Evolutionary conservation across 176 grass and related monocot genomes (phyloP), one percentile per base, ranked within the genome.

Genomic region (Phragmites australis): DNA sequence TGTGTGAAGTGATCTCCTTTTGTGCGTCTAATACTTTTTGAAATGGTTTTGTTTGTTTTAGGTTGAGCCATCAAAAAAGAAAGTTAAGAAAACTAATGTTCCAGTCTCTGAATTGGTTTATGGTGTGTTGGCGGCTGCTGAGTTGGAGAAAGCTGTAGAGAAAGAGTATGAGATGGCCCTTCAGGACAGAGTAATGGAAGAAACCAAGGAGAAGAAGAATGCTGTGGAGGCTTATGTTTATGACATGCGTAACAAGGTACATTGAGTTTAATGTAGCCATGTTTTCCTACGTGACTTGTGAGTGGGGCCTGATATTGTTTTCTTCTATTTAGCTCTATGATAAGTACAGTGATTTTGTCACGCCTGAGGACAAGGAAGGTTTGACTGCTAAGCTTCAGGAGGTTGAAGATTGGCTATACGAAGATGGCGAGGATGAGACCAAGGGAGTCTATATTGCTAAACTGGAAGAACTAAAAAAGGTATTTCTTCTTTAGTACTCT

Each of bases 191-290:
- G 83, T 95, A 10, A 90, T 99, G 85, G 92, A 95, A 79, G 92
- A 95, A 82, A 99, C 96, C 11, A 95, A 95, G 57, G 96, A 99
- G 32, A 99, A 91, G 74, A 99, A 95, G 78, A 99, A 99, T 93
- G 88, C 96, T 37, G 90, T 95, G 2, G 96, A 98, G 77, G 83
- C 92, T 11, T 95, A 95, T 85, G 91, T 99, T 76, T 99, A 99
- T 93, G 96, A 99, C 62, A 99, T 95, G 90, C 88, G 92, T 60
- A 99, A 89, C 66, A 99, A 99, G 90, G 96, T 87, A 75, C 75
- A 8, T 75, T 31, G 23, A 18, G 3, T 41, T 72, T 9, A 23
- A 39, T 88, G 54, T 17, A 12, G 19, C 0, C 5, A 30, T 69
- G 8, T 37, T 54, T 41, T 71, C 47, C 4, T 31, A 14, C 22